Conservation (phyloP, 441 rosid species). For the Biscutella laevigata region DNA sequence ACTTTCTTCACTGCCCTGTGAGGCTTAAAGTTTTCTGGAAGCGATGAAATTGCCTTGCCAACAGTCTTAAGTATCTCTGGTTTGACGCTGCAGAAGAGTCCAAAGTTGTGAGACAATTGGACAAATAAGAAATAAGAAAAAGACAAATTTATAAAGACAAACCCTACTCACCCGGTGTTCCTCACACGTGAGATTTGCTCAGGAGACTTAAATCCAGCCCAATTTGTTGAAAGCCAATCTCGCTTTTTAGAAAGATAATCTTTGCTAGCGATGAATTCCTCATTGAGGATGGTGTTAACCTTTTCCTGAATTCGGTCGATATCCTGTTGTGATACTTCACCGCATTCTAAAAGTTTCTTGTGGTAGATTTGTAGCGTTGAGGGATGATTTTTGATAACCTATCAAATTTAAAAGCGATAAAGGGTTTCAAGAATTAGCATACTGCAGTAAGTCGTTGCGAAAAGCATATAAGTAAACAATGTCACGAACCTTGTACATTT, state of each 20-base stretch:
- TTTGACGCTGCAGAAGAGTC: slow-evolving; percentile 54
- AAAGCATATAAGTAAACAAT: not conserved
- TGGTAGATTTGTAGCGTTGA: slow-evolving; percentile 75
- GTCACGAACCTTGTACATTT: slow-evolving; percentile 72
- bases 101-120: slow-evolving; percentile 1
- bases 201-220: slow-evolving; percentile 96
- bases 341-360: slow-evolving; percentile 65
- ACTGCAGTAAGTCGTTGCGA: not conserved
- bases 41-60: slow-evolving; percentile 73
- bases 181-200: slow-evolving; percentile 90
- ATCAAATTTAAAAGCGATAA: slow-evolving; percentile 21
- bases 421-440: not conserved
- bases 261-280: slow-evolving; percentile 76
- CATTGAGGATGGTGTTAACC: slow-evolving; percentile 71
- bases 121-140: not conserved
- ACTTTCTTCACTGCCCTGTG: slow-evolving; percentile 87
- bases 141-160: not conserved
- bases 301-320: slow-evolving; percentile 58
- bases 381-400: slow-evolving; percentile 81
- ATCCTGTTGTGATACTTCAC: slow-evolving; percentile 61
- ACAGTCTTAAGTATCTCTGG: slow-evolving; percentile 93
- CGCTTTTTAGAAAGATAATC: slow-evolving; percentile 73
- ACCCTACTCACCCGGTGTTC: slow-evolving; percentile 71
- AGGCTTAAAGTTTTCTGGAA: slow-evolving; percentile 79
- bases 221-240: slow-evolving; percentile 96